Conservation (phyloP, 2,329 filamentous ascomycete genomes). For the Raffaelea arxii region DNA sequence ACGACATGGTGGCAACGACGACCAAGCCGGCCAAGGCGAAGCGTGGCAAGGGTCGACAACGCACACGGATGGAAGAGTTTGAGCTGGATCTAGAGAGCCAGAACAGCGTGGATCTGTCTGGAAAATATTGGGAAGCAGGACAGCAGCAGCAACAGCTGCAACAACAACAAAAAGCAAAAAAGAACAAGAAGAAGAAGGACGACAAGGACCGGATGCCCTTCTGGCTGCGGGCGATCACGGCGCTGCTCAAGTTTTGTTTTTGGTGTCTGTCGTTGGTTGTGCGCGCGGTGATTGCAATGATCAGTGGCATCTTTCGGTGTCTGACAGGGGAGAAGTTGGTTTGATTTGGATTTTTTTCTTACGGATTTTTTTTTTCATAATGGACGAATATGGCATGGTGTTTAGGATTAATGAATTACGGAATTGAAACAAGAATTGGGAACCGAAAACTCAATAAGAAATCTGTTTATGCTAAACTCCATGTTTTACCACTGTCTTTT, state of each 20-base stretch:
- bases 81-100: constrained; percentile 57
- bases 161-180: not conserved
- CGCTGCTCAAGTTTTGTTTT: constrained; percentile 48
- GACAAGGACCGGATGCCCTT: constrained; percentile 40
- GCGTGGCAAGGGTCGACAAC: constrained; percentile 16
- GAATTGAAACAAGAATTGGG: too few species aligned
- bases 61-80: constrained; percentile 42
- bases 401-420: too few species aligned
- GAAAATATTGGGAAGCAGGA: constrained; percentile 25
- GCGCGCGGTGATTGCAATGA: constrained; percentile 40
- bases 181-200: constrained; percentile 15
- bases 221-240: constrained; percentile 35
- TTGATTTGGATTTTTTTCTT: constrained; percentile 2
- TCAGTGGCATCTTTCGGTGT: constrained; percentile 41
- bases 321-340: constrained; percentile 32
- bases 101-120: constrained; percentile 31
- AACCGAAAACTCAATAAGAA: too few species aligned
- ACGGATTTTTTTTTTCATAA: not conserved
- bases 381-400: not conserved
- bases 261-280: constrained; percentile 48
- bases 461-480: not conserved
- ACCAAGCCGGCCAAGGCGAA: constrained; percentile 17
- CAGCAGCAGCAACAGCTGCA: not conserved
- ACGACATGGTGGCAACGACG: constrained; percentile 12
- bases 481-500: not conserved